Percentiles rank a stretch among this genome's conserved stretches.
These are phyloP conservation scores for Phalaenopsis hybrid DNA, from an alignment of 116 monocot genomes.

Conservation along the genomic window DNA sequence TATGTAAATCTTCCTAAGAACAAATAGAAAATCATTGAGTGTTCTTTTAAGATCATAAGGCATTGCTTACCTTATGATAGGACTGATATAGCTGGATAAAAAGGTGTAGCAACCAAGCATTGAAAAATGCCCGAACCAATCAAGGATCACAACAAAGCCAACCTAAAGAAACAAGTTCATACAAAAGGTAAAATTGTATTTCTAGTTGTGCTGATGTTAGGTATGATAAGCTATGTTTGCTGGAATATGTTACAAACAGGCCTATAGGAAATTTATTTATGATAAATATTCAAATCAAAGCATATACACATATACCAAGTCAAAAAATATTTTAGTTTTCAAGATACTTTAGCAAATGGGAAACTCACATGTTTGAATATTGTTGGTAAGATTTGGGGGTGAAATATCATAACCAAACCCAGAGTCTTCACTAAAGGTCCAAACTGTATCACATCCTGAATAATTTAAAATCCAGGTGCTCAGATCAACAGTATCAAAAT, in stretches of 20 bases:
- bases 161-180: conserved; percentile 23
- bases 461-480: not conserved
- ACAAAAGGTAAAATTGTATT: too few species aligned
- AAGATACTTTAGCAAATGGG: conserved; percentile 1
- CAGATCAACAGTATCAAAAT: not conserved
- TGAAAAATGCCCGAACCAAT: conserved; percentile 46
- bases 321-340: too few species aligned
- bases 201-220: too few species aligned
- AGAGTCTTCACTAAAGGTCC: conserved; percentile 83
- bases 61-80: conserved; percentile 29
- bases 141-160: conserved; percentile 39
- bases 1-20: too few species aligned
- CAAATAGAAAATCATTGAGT: too few species aligned
- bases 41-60: not conserved
- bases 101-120: conserved; percentile 52
- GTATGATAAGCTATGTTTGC: too few species aligned
- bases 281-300: not conserved
- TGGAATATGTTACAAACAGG: too few species aligned
- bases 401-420: conserved; percentile 62
- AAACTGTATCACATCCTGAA: conserved; percentile 96
- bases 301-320: too few species aligned
- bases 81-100: conserved; percentile 38
- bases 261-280: too few species aligned
- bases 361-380: conserved; percentile 79
- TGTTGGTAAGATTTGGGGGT: conserved; percentile 68